Conservation (phyloP, 2,329 filamentous ascomycete genomes). For the Nannizzia gypsea region DNA sequence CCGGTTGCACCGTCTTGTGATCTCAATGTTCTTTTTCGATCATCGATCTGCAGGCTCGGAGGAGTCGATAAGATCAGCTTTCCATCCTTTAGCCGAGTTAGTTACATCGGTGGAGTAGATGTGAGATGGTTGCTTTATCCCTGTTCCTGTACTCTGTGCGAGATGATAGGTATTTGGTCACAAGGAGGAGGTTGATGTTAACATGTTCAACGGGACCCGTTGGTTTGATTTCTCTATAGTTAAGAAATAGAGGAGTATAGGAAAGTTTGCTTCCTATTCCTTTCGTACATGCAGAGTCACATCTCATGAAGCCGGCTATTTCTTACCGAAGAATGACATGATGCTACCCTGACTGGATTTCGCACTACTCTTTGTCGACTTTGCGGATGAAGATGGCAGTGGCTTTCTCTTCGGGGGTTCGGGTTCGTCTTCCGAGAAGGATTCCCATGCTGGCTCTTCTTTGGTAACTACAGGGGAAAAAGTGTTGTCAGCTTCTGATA, state of each 20-base stretch:
- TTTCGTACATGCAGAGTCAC: neutral
- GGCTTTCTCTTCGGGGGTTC: conserved; percentile 38
- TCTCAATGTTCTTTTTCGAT: neutral
- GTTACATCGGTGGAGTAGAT: neutral
- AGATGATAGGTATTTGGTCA: neutral
- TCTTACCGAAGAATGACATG: conserved; percentile 87
- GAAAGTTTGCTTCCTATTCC: conserved; percentile 45
- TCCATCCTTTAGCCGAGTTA: neutral
- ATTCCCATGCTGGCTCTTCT: conserved; percentile 78
- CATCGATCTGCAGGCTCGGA: neutral
- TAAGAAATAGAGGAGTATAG: neutral
- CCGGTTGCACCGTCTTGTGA: neutral
- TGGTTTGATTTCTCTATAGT: neutral
- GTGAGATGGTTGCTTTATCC: neutral
- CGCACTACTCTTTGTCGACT: conserved; percentile 8
- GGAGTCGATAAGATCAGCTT: neutral
- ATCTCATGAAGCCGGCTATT: conserved; percentile 44
- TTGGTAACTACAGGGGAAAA: conserved; percentile 54
- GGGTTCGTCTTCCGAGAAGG: conserved; percentile 81
- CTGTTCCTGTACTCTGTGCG: neutral
- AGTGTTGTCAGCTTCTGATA: neutral
- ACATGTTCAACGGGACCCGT: neutral
- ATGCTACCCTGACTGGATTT: conserved; percentile 60
- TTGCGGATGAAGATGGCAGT: conserved; percentile 31
- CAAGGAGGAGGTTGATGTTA: neutral